Evolutionary conservation across 768 basidiomycete genomes (phyloP), one percentile per base, ranked within the genome.

Genomic region (Tulasnella sp.): DNA sequence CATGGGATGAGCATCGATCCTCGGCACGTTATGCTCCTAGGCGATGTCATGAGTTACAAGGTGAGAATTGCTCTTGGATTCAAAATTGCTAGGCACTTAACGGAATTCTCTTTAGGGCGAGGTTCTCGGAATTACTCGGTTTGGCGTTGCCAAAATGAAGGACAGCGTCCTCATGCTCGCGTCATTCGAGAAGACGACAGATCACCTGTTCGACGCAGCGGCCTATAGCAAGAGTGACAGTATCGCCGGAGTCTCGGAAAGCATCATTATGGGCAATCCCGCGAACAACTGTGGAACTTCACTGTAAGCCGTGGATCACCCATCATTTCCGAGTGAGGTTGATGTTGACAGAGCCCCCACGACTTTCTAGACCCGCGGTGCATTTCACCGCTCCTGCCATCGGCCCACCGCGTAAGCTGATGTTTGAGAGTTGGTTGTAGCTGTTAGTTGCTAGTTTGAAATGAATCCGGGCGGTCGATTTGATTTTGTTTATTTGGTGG

Each of bases 1-100:
- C 98, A 99, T 87, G 96, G 96, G 83, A 97, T 99, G 94, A 96
- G 92, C 80, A 98, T 99, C 83, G 98, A 99, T 85, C 97, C 97
- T 81, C 94, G 98, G 76, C 98, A 99, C 85, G 94, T 99, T 83
- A 98, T 98, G 95, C 87, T 99, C 52, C 90, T 99, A 16, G 98
- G 97, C 73, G 98, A 99, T 85, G 96, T 98, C 80, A 99, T 99
- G 98, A 91, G 92, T 39, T 98, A 97, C 87, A 99, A 99, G 91
- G 96, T 92, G 80, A 44, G 84, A 79, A 27, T n/a, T 6, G 16
- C 21, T 38, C 18, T 75, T 8, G 21, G 16, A 9, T 0, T 52
- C 24, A 52, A 52, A 27, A 46, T 6, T 1, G 18, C 12, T 10
- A n/a, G 27, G 9, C n/a, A 14, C 14, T 27, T 5, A 68, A 44